Percentiles rank a stretch among this genome's conserved stretches.
These are phyloP conservation scores for Daucus carota DNA, from an alignment of 129 eudicot genomes.

Conservation along the genomic window DH1_v3.0 NC_030386.2:30508501-30509000, in stretches of 20 bases:
- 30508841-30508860: slow-evolving; percentile 97
- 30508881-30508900: slow-evolving; percentile 99
- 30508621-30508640: slow-evolving; percentile 68
- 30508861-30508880: slow-evolving; percentile 93
- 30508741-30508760: slow-evolving; percentile 87
- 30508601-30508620: neutral
- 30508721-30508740: slow-evolving; percentile 81
- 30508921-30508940: slow-evolving; percentile 21
- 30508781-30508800: slow-evolving; percentile 68
- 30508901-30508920: slow-evolving; percentile 98
- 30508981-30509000: slow-evolving; percentile 19
- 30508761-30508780: slow-evolving; percentile 70
- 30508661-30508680: slow-evolving; percentile 86
- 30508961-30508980: slow-evolving; percentile 1
- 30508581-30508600: neutral
- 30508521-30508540: neutral
- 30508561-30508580: slow-evolving; percentile 73
- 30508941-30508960: neutral
- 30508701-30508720: slow-evolving; percentile 87
- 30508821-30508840: slow-evolving; percentile 83
- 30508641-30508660: slow-evolving; percentile 93
- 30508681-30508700: slow-evolving; percentile 74
- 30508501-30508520: neutral
- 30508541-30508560: neutral
- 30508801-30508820: slow-evolving; percentile 66